Percentiles rank a stretch among this genome's conserved stretches.
Evolutionary conservation across 2,329 filamentous ascomycete genomes (phyloP).

Genomic region (Blumeria hordei): DNA sequence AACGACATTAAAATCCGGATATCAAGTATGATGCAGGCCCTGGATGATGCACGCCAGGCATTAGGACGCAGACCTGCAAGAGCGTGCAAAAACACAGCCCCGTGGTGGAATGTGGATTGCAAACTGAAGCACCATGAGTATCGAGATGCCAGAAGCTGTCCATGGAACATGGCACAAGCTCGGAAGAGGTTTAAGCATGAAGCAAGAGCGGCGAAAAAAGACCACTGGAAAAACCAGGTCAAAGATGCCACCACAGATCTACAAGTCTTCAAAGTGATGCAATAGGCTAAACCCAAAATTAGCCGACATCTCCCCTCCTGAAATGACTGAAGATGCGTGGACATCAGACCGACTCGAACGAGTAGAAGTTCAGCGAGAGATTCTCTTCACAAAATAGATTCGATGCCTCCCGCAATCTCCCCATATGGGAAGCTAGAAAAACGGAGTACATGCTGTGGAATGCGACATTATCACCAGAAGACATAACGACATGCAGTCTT

Average conservation of each 20-base stretch:
- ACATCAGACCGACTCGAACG: background rate
- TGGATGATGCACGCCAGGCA: too few relatives aligned
- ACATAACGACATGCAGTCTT: background rate
- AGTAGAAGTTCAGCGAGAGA: background rate
- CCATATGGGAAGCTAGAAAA: background rate
- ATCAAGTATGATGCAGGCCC: too few relatives aligned
- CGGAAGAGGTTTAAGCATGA: background rate
- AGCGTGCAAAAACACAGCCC: too few relatives aligned
- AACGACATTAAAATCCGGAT: background rate
- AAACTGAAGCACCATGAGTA: too few relatives aligned
- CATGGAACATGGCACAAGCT: too few relatives aligned
- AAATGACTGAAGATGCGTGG: background rate
- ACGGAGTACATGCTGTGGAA: background rate
- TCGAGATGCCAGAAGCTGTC: too few relatives aligned
- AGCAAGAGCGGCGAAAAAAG: background rate
- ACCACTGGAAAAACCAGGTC: background rate
- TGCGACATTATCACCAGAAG: background rate
- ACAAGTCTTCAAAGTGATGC: background rate
- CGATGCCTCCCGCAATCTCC: background rate
- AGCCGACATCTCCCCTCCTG: too few relatives aligned
- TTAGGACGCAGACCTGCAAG: too few relatives aligned
- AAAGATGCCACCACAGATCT: background rate
- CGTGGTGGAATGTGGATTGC: too few relatives aligned
- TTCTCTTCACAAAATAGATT: background rate
- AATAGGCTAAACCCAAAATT: background rate